A percentile compares a stretch with the other conserved stretches of the same genome.
These are phyloP conservation scores for Argentina anserina DNA, from an alignment of 306 rosid species.

Conservation along the genomic window DNA sequence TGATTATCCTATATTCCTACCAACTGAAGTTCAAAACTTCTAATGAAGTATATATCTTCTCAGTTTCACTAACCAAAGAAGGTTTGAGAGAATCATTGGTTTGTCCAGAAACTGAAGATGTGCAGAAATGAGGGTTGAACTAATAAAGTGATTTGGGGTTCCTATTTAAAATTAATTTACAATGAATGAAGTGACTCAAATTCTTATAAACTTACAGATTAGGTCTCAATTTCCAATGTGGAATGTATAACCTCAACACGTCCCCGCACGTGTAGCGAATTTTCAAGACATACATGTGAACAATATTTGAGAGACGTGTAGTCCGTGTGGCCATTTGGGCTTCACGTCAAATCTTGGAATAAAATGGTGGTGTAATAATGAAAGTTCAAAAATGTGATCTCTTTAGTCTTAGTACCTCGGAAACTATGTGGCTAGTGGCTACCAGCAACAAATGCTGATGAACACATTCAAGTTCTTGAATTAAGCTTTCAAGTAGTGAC, in stretches of 20 bases:
- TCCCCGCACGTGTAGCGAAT: too few relatives aligned
- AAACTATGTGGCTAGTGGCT: background rate
- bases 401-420: background rate
- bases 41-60: background rate
- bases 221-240: too few relatives aligned
- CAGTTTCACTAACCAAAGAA: background rate
- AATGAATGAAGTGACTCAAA: too few relatives aligned
- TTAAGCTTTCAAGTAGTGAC: background rate
- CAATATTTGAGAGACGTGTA: too few relatives aligned
- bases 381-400: background rate
- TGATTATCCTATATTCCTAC: background rate
- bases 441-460: background rate
- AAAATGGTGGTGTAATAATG: background rate
- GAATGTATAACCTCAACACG: too few relatives aligned
- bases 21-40: background rate
- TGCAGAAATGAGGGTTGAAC: background rate
- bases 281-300: too few relatives aligned
- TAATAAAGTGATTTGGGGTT: too few relatives aligned
- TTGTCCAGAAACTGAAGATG: background rate
- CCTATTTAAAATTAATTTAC: too few relatives aligned
- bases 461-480: background rate
- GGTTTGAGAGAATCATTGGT: background rate
- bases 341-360: background rate
- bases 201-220: too few relatives aligned
- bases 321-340: too few relatives aligned